phyloP scores from a whole-genome alignment of 257 asterid species.

The Petunia axillaris region DNA sequence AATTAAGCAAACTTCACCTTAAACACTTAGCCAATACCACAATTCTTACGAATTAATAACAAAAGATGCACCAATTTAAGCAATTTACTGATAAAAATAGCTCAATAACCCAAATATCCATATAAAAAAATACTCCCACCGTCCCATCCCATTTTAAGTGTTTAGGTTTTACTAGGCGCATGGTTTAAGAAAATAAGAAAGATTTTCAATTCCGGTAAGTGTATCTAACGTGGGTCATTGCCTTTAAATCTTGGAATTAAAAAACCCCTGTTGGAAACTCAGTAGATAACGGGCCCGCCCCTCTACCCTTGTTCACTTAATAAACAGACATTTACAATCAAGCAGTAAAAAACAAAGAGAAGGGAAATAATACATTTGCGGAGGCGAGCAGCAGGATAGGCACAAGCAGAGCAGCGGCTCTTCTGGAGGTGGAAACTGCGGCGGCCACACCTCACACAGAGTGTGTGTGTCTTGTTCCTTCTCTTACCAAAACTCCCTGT shows the following conservation, averaged over 20 bases:
- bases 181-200: too few species aligned
- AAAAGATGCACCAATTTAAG: not conserved
- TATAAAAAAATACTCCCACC: too few species aligned
- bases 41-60: too few species aligned
- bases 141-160: too few species aligned
- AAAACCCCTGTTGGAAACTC: not conserved
- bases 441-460: slow-evolving; percentile 19
- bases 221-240: too few species aligned
- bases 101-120: not conserved
- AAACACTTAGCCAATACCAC: not conserved
- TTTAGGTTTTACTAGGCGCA: not conserved
- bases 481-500: slow-evolving; percentile 26
- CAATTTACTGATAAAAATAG: not conserved
- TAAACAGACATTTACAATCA: not conserved
- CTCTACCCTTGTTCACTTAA: not conserved
- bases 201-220: too few species aligned
- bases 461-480: slow-evolving; percentile 29
- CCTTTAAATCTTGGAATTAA: too few species aligned
- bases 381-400: slow-evolving; percentile 17
- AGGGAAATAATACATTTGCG: not conserved
- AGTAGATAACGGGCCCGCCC: not conserved
- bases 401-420: slow-evolving; percentile 18
- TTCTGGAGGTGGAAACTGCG: slow-evolving; percentile 21
- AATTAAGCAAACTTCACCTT: not conserved
- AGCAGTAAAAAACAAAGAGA: not conserved